Base-by-base conservation (phyloP, 306 rosid species). In the Dicorynia guianensis region DNA sequence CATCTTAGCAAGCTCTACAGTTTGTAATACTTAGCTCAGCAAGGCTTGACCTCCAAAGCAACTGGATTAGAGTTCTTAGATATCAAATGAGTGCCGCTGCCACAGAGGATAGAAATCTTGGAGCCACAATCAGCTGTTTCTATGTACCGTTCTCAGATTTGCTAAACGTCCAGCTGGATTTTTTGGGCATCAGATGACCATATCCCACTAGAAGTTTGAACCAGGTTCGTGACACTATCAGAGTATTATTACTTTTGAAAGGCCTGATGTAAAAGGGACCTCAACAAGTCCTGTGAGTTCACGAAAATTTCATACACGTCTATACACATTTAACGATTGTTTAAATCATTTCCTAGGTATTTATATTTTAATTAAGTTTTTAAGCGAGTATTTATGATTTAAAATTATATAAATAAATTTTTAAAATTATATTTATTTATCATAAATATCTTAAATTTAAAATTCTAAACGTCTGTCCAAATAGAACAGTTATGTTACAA, bases 1-100 rank as follows among this genome's bases (percentile, higher is more conserved):
- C 97, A 95, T 76, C 81, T 92, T 80, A 95, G 99, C 85, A 92
- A 92, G 82, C 89, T 95, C 83, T 68, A 73, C 79, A 83, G 80
- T 66, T 80, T 78, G 7, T 90, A 87, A 54, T 95, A 92, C 87
- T 85, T 90, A 70, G 73, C 88, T 64, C 79, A 67, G 69, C 87
- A 68, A 58, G 97, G 90, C 61, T 79, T 92, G 88, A 90, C 87
- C 11, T 97, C 97, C 18, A 79, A 83, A 78, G 93, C 97, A 34
- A 61, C 80, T 48, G 90, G 89, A 63, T 80, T 92, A 74, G 92
- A 95, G 79, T 87, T 95, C 85, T 25, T 95, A 38, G 89, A 84
- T 4, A 72, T 87, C 83, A 52, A 82, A 68, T 88, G 87, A 88
- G 67, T 33, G 36, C 35, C 1, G 30, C 53, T 14, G 19, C 11